Evolutionary conservation across 495 filamentous ascomycete genomes (phyloP).

Genomic region (Thermothielavioides terrestris): DNA sequence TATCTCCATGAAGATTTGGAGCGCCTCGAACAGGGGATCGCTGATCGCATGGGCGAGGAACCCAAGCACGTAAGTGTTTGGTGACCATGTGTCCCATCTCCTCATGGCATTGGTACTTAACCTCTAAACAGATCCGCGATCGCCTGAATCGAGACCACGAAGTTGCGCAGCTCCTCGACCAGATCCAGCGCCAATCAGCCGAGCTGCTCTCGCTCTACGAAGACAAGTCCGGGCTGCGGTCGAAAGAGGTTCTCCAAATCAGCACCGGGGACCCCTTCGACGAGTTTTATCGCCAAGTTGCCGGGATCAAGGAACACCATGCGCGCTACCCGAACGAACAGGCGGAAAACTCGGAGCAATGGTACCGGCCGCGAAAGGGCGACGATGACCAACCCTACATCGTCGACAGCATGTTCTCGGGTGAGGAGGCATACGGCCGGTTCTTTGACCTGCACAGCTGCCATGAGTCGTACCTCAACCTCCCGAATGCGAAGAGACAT

Average conservation of each 20-base stretch:
- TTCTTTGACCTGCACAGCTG: conserved; percentile 77
- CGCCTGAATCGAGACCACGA: conserved; percentile 83
- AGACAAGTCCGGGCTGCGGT: conserved; percentile 60
- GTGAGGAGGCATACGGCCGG: conserved; percentile 84
- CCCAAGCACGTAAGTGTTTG: conserved; percentile 65
- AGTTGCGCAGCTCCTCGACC: conserved; percentile 72
- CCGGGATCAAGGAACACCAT: conserved; percentile 76
- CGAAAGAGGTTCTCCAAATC: conserved; percentile 74
- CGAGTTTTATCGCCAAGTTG: conserved; percentile 80
- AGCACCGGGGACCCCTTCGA: conserved; percentile 84
- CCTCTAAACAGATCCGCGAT: conserved; percentile 60
- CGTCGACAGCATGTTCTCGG: conserved; percentile 87
- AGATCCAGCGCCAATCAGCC: conserved; percentile 76
- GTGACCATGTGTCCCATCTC: neutral
- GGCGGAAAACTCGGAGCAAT: conserved; percentile 87
- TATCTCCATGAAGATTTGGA: conserved; percentile 93
- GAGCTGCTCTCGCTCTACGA: conserved; percentile 78
- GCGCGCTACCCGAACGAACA: conserved; percentile 87
- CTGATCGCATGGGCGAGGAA: conserved; percentile 78
- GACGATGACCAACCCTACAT: conserved; percentile 58
- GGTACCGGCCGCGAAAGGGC: conserved; percentile 63
- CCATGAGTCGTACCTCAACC: conserved; percentile 85
- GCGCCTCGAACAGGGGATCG: conserved; percentile 85
- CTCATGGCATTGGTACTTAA: too few species aligned
- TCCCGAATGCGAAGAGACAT: conserved; percentile 71